Conservation (phyloP, 768 basidiomycete genomes). For the Tephrocybe sp. region DNA sequence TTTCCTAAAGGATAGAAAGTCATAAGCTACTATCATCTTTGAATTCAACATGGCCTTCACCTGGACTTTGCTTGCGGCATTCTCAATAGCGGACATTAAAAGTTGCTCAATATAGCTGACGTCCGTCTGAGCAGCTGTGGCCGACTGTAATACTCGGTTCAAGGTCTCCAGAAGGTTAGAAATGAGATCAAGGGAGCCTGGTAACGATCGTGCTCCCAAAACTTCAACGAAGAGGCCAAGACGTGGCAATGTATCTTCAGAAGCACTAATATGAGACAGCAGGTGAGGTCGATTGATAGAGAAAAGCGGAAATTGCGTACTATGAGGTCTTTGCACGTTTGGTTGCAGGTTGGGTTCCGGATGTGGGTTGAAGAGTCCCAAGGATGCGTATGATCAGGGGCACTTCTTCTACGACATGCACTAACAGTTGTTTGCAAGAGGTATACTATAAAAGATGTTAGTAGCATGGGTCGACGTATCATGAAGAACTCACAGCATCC, state of each 20-base stretch:
- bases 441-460: too few relatives aligned
- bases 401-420: conserved; percentile 46
- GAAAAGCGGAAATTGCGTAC: conserved; percentile 33
- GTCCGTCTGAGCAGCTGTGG: conserved; percentile 56
- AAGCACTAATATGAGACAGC: conserved; percentile 17
- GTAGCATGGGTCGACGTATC: background rate
- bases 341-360: conserved; percentile 43
- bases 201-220: conserved; percentile 58
- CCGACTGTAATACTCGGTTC: conserved; percentile 57
- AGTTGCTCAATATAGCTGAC: conserved; percentile 80
- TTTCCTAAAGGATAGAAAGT: conserved; percentile 37
- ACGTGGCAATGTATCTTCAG: conserved; percentile 40
- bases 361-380: conserved; percentile 41
- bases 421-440: conserved; percentile 46
- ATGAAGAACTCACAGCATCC: conserved; percentile 40
- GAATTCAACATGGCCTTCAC: conserved; percentile 32
- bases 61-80: conserved; percentile 50
- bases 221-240: conserved; percentile 68
- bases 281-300: background rate
- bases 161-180: conserved; percentile 71
- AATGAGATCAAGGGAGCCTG: conserved; percentile 71
- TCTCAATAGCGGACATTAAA: conserved; percentile 78
- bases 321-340: conserved; percentile 64
- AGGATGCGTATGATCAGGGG: conserved; percentile 53
- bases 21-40: background rate